These are phyloP conservation scores for Phaeotremella skinneri DNA, from an alignment of 768 basidiomycete species.

Conservation along the genomic window DNA sequence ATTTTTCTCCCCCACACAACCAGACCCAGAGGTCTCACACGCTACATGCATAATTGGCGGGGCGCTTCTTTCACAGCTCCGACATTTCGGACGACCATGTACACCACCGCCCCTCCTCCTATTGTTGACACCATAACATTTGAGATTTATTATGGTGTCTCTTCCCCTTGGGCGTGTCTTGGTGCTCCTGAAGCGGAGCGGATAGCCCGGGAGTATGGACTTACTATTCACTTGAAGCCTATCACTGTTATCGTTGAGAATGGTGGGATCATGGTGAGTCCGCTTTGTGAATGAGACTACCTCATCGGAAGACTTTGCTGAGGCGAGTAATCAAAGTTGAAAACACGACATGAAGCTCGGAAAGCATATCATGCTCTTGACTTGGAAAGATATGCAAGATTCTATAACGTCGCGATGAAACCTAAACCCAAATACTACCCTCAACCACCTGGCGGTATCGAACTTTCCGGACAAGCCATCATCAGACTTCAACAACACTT, in stretches of 20 bases:
- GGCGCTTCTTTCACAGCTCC: not conserved
- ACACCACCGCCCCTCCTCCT: conserved; percentile 19
- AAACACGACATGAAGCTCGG: conserved; percentile 31
- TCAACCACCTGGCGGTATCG: conserved; percentile 24
- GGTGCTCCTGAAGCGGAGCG: conserved; percentile 28
- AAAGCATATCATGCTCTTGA: conserved; percentile 42
- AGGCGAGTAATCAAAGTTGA: no score
- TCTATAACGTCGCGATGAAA: conserved; percentile 18
- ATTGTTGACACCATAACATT: conserved; percentile 20
- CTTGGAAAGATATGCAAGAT: conserved; percentile 26
- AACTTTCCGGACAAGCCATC: conserved; percentile 31
- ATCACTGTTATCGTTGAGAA: conserved; percentile 38
- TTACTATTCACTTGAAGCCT: conserved; percentile 35
- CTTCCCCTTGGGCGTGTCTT: conserved; percentile 38
- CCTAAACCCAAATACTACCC: conserved; percentile 33
- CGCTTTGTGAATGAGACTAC: not conserved
- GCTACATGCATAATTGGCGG: not conserved
- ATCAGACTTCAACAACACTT: conserved; percentile 30
- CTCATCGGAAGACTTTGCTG: not conserved
- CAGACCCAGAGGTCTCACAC: not conserved
- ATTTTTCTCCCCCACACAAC: not conserved
- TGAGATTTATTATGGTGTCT: conserved; percentile 37
- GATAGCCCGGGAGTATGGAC: conserved; percentile 25
- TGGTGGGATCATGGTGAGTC: conserved; percentile 35
- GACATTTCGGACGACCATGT: conserved; percentile 1